A percentile compares a stretch with the other conserved stretches of the same genome.
Evolutionary conservation across 441 rosid genomes (phyloP).

Genomic region (Arabidopsis hybrid): DNA sequence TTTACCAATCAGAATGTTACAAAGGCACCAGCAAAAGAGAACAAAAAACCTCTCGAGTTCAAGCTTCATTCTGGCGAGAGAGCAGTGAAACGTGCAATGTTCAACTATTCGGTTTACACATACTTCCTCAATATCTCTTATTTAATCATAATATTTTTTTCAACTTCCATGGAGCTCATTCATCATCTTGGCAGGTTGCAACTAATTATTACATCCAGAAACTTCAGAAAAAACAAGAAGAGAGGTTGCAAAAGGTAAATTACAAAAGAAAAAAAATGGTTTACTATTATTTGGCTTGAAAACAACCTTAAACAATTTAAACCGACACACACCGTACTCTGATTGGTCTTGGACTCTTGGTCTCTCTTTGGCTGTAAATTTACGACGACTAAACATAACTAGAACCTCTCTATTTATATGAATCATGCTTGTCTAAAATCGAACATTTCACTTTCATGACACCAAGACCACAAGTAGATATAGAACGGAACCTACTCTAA

Average conservation of each 20-base stretch:
- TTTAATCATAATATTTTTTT: not conserved
- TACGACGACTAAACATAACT: no score
- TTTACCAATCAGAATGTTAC: conserved; percentile 40
- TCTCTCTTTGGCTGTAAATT: no score
- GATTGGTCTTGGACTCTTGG: no score
- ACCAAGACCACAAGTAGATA: no score
- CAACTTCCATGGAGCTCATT: conserved; percentile 23
- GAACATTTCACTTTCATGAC: no score
- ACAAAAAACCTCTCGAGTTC: conserved; percentile 69
- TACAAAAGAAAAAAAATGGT: not conserved
- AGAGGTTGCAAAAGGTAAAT: conserved; percentile 69
- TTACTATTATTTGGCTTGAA: no score
- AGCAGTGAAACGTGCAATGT: conserved; percentile 81
- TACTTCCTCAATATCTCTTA: conserved; percentile 4
- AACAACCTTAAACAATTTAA: no score
- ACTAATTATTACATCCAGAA: conserved; percentile 73
- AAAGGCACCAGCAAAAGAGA: conserved; percentile 62
- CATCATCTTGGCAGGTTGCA: conserved; percentile 60
- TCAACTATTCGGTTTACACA: conserved; percentile 71
- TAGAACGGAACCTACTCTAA: not conserved
- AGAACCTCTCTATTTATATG: not conserved
- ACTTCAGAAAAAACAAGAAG: conserved; percentile 63
- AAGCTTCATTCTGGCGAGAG: conserved; percentile 82
- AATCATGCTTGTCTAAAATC: no score
- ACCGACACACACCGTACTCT: no score